These are phyloP conservation scores for Colletotrichum chrysophilum DNA, from an alignment of 2,329 filamentous ascomycete genomes.

Conservation along the genomic window DNA sequence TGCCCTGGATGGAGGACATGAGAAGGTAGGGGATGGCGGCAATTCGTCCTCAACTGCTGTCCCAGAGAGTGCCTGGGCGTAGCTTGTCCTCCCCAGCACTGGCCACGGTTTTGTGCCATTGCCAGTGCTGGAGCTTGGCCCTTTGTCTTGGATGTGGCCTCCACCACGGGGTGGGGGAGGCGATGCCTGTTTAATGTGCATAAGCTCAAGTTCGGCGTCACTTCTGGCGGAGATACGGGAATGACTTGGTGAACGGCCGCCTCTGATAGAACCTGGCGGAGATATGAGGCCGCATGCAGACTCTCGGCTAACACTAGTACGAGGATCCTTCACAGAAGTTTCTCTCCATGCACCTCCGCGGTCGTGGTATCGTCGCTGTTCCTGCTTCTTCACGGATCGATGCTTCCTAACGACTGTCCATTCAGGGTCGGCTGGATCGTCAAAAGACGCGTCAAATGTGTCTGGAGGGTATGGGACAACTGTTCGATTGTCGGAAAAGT, in stretches of 20 bases:
- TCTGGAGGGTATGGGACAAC: constrained; percentile 29
- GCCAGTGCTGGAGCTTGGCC: constrained; percentile 24
- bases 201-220: constrained; percentile 47
- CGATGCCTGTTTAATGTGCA: constrained; percentile 43
- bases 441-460: neutral
- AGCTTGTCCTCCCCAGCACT: constrained; percentile 35
- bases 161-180: constrained; percentile 34
- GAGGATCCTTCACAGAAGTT: constrained; percentile 40
- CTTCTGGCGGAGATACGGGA: constrained; percentile 36
- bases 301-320: constrained; percentile 46
- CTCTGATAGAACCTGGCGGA: constrained; percentile 17
- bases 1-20: constrained; percentile 12
- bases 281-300: constrained; percentile 40
- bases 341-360: constrained; percentile 50
- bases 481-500: constrained; percentile 28
- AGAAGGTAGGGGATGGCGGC: constrained; percentile 25
- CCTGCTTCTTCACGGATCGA: constrained; percentile 43
- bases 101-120: constrained; percentile 30
- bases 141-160: constrained; percentile 30
- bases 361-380: constrained; percentile 46
- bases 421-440: constrained; percentile 20
- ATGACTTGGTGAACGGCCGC: constrained; percentile 28
- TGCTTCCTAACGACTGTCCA: constrained; percentile 38
- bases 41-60: constrained; percentile 20
- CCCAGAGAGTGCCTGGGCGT: constrained; percentile 30